These are phyloP conservation scores for Aureobasidium mangrovei DNA, from an alignment of 2,329 filamentous ascomycete species.

Conservation along the genomic window DNA sequence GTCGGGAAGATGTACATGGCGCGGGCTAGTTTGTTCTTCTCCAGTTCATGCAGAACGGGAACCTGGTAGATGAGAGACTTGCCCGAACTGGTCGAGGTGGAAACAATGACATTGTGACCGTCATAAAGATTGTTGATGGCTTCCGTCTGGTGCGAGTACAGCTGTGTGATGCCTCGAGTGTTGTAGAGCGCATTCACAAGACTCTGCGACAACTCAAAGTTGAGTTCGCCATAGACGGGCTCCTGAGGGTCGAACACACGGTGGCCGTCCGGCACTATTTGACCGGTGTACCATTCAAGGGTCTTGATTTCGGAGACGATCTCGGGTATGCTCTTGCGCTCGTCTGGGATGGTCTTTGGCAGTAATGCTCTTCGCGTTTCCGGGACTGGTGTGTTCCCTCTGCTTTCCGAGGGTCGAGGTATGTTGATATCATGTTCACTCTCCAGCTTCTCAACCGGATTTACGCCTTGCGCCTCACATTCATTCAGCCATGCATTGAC, in stretches of 20 bases:
- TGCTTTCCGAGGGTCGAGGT: constrained; percentile 48
- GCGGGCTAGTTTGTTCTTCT: constrained; percentile 64
- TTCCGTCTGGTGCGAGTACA: constrained; percentile 89
- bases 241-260: constrained; percentile 81
- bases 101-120: constrained; percentile 80
- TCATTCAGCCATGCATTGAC: constrained; percentile 68
- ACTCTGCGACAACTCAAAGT: constrained; percentile 79
- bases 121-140: constrained; percentile 81
- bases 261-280: constrained; percentile 90
- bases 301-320: constrained; percentile 78
- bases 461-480: constrained; percentile 54
- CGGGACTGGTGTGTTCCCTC: constrained; percentile 34
- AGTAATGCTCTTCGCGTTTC: constrained; percentile 36
- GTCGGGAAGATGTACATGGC: constrained; percentile 99
- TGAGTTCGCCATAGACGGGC: constrained; percentile 70
- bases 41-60: constrained; percentile 78
- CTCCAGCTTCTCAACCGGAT: constrained; percentile 59
- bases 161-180: constrained; percentile 70
- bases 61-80: constrained; percentile 98
- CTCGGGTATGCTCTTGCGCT: constrained; percentile 70
- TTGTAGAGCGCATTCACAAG: constrained; percentile 97
- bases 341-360: constrained; percentile 65
- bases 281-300: constrained; percentile 78
- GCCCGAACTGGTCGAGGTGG: constrained; percentile 91
- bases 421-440: constrained; percentile 52